These are phyloP conservation scores for Fusarium siculi DNA, from an alignment of 2,329 filamentous ascomycete species.

Conservation along the genomic window DNA sequence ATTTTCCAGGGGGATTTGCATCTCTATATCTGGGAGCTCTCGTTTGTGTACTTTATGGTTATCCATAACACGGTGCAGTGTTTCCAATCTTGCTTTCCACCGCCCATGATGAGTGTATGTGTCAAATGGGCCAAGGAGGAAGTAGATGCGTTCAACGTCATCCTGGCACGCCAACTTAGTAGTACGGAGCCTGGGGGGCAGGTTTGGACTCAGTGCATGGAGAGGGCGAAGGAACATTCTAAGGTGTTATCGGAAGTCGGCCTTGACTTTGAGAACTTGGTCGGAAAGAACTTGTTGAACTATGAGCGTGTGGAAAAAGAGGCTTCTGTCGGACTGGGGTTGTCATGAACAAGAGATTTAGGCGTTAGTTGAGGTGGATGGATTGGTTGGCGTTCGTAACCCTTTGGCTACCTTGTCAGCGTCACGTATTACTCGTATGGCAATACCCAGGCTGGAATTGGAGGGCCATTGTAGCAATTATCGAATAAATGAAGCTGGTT, in stretches of 20 bases:
- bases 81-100: conserved; percentile 87
- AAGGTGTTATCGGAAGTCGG: conserved; percentile 84
- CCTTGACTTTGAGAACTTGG: conserved; percentile 86
- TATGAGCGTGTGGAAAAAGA: conserved; percentile 34
- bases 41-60: conserved; percentile 94
- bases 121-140: conserved; percentile 99
- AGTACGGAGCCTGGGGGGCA: conserved; percentile 81
- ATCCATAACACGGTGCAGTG: conserved; percentile 93
- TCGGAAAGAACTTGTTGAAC: conserved; percentile 67
- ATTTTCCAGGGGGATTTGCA: conserved; percentile 95
- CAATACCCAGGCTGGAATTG: conserved; percentile 29
- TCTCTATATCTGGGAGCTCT: conserved; percentile 93
- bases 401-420: conserved; percentile 34
- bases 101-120: conserved; percentile 89
- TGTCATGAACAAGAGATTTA: conserved; percentile 38
- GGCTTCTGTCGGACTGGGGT: conserved; percentile 45
- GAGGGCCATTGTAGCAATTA: conserved; percentile 1
- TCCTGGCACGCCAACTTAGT: conserved; percentile 85
- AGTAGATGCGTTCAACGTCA: conserved; percentile 88
- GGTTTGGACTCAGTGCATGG: conserved; percentile 85
- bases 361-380: neutral
- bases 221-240: conserved; percentile 82
- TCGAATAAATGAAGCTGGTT: neutral
- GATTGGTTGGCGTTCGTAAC: conserved; percentile 9
- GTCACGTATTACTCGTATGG: conserved; percentile 1